A percentile compares a stretch with the other conserved stretches of the same genome.
Evolutionary conservation across 1,139 yeast genomes (phyloP).

Genomic region (Geotrichum australiense): DNA sequence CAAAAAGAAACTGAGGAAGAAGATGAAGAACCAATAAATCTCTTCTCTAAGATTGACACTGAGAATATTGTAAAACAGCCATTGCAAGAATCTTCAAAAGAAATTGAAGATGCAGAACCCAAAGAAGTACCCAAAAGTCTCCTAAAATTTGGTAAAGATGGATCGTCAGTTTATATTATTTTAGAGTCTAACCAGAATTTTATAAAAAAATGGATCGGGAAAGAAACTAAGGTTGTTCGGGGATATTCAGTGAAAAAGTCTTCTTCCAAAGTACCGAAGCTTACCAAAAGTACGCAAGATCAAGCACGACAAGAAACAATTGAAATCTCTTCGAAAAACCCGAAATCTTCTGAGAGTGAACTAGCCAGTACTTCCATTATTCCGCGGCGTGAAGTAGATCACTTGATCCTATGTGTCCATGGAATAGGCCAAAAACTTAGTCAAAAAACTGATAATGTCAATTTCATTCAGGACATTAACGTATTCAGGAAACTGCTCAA

Average conservation of each 20-base stretch:
- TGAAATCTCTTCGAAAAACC: conserved; percentile 7
- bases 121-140: too few species aligned
- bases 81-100: too few species aligned
- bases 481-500: conserved; percentile 60
- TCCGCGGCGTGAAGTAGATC: conserved; percentile 46
- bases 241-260: conserved; percentile 20
- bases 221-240: conserved; percentile 24
- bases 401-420: conserved; percentile 74
- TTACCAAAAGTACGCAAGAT: conserved; percentile 6
- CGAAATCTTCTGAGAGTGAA: conserved; percentile 4
- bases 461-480: conserved; percentile 77
- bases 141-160: too few species aligned
- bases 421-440: conserved; percentile 89
- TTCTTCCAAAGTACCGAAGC: too few species aligned
- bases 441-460: conserved; percentile 64
- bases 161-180: too few species aligned
- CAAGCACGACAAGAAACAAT: conserved; percentile 13
- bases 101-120: too few species aligned
- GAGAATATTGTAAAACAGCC: too few species aligned
- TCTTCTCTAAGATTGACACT: too few species aligned
- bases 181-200: too few species aligned
- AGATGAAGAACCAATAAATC: conserved; percentile 22
- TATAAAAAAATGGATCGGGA: conserved; percentile 5
- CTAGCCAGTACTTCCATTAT: conserved; percentile 1
- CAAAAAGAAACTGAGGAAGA: conserved; percentile 21